Conservation (phyloP, 108 stramenopile genomes). For the Skeletonema menzelii region DNA sequence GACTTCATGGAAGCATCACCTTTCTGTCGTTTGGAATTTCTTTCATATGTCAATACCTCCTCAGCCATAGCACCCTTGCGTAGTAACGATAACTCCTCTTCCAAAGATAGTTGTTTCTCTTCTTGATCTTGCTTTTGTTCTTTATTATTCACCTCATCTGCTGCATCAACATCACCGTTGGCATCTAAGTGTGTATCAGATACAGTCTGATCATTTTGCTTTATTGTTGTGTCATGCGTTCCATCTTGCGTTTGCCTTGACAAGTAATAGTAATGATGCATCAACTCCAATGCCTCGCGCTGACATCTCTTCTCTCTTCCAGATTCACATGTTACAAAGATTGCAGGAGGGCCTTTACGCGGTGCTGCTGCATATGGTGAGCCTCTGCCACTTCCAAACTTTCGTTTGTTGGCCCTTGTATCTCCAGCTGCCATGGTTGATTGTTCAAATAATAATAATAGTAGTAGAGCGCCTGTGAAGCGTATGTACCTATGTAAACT, state of each 20-base stretch:
- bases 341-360: conserved; percentile 64
- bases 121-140: conserved; percentile 16
- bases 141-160: neutral
- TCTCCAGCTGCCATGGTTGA: neutral
- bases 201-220: neutral
- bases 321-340: conserved; percentile 73
- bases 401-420: neutral
- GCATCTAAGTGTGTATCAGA: neutral
- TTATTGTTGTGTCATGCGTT: conserved; percentile 1
- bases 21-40: conserved; percentile 14
- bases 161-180: neutral
- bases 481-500: too few relatives aligned
- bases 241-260: conserved; percentile 1
- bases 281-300: conserved; percentile 76
- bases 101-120: conserved; percentile 49
- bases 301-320: conserved; percentile 70
- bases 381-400: neutral
- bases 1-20: conserved; percentile 33
- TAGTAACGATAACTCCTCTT: conserved; percentile 73
- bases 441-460: neutral
- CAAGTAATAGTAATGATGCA: conserved; percentile 61
- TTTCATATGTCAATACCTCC: conserved; percentile 36
- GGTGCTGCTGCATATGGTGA: conserved; percentile 24
- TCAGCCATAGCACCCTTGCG: conserved; percentile 51
- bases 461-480: too few relatives aligned